Evolutionary conservation across 768 basidiomycete species (phyloP).

Genomic region (Dioszegia aurantiaca): DNA sequence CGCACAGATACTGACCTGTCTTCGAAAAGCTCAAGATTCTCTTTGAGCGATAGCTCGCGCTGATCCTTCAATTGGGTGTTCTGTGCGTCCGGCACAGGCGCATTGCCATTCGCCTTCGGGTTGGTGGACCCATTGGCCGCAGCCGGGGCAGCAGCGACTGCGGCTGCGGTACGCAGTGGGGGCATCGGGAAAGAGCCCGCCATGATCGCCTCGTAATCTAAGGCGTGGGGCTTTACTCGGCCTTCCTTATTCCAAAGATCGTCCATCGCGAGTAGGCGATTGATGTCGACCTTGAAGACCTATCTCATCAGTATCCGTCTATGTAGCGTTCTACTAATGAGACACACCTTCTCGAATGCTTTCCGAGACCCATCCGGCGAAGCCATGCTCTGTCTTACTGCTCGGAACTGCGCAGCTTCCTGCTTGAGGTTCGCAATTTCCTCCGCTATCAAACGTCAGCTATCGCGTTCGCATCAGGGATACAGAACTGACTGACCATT

Average conservation of each 20-base stretch:
- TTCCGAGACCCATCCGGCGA: conserved; percentile 61
- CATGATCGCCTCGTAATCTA: conserved; percentile 75
- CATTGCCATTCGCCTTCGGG: conserved; percentile 27
- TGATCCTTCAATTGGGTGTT: conserved; percentile 69
- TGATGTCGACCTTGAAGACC: conserved; percentile 86
- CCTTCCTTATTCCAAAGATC: conserved; percentile 87
- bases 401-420: conserved; percentile 81
- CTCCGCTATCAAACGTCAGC: conserved; percentile 59
- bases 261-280: conserved; percentile 81
- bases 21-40: conserved; percentile 77
- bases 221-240: conserved; percentile 76
- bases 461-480: neutral
- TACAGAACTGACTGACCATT: conserved; percentile 62
- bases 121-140: neutral
- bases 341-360: conserved; percentile 77
- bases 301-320: conserved; percentile 50
- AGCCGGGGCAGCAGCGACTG: conserved; percentile 23
- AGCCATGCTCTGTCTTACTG: conserved; percentile 70
- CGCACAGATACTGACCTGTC: conserved; percentile 62
- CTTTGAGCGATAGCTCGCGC: conserved; percentile 67
- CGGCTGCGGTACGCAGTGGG: conserved; percentile 47
- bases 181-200: conserved; percentile 60
- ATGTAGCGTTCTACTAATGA: neutral
- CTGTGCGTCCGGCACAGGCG: conserved; percentile 13
- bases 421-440: conserved; percentile 87